Evolutionary conservation across 2,329 filamentous ascomycete genomes (phyloP), one percentile per base, ranked within the genome.

Genomic region (Beauveria brongniartii): DNA sequence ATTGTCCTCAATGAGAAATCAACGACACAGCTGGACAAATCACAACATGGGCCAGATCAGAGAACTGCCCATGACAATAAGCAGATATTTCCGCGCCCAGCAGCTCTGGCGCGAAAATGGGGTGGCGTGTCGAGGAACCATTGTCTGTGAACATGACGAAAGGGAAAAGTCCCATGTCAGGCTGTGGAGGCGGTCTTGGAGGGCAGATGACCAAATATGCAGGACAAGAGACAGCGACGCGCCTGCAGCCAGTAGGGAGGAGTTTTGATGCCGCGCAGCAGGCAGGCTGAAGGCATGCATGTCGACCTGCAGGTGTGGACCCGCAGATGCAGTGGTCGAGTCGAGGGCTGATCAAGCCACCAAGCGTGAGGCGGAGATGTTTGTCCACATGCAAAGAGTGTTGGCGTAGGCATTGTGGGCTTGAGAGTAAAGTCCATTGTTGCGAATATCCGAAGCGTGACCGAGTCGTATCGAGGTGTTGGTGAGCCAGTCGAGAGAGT

Each of bases 131-230:
- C 34, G 44, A 47, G 26, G 41, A 28, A 41, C 40, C 28, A 44
- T 51, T 58, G 44, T 20, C 46, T 24, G 41, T 48, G 2, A 43
- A 26, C n/a, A 22, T 24, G n/a, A 26, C 40, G 14, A n/a, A 40
- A 52, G 50, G 43, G 50, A 30, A 47, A 47, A 26, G 57, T 37
- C 41, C 20, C 50, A 30, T 24, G 57, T 40, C 41, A 54, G 16
- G 41, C 18, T 43, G 56, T 43, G 43, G 28, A 41, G 48, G 30
- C 20, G 30, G 12, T 8, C 26, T 10, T 46, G 37, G 50, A 60
- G 57, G 50, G 57, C 57, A 60, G 57, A 60, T 60, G 57, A 60
- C 57, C 57, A 60, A 60, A 54, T 28, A 60, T 60, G 57, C 57
- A 60, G 50, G 57, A 48, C 41, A 54, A 37, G 41, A 51, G 14